A percentile compares a stretch with the other conserved stretches of the same genome.
Conservation (phyloP, 2,329 filamentous ascomycete species). For the Teratosphaeria gauchensis region DNA sequence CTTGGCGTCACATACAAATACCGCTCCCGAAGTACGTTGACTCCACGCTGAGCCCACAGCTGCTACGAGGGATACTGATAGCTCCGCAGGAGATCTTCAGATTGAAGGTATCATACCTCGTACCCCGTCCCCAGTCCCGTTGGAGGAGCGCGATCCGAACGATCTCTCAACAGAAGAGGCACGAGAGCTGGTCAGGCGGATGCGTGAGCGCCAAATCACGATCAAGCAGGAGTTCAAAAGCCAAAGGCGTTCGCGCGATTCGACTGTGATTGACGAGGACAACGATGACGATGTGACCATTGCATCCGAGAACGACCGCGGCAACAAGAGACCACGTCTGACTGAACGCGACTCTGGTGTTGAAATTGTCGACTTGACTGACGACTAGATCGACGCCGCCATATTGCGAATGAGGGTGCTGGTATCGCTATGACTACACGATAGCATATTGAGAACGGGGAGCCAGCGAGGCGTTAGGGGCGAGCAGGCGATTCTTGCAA, state of each 20-base stretch:
- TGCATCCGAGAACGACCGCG: slow-evolving; percentile 2
- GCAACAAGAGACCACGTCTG: slow-evolving; percentile 7
- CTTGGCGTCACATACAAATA: slow-evolving; percentile 18
- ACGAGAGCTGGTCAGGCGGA: slow-evolving; percentile 13
- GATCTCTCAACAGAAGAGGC: slow-evolving; percentile 15
- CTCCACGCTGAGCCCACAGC: neutral
- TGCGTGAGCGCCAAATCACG: slow-evolving; percentile 1
- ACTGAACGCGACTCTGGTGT: slow-evolving; percentile 11
- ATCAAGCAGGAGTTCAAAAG: slow-evolving; percentile 10
- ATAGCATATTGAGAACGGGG: neutral
- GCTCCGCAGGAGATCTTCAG: slow-evolving; percentile 16
- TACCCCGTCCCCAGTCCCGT: slow-evolving; percentile 15
- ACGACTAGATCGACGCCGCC: slow-evolving; percentile 6
- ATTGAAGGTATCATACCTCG: slow-evolving; percentile 19
- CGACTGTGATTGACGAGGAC: slow-evolving; percentile 2
- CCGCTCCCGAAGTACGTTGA: slow-evolving; percentile 15
- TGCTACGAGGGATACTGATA: slow-evolving; percentile 1
- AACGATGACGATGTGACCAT: slow-evolving; percentile 11
- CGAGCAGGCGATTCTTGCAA: too few species aligned
- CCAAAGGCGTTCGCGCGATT: slow-evolving; percentile 6
- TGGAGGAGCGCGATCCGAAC: slow-evolving; percentile 19
- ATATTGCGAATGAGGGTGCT: neutral
- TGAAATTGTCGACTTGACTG: slow-evolving; percentile 17
- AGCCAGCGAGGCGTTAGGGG: neutral
- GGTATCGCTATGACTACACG: neutral